Evolutionary conservation across 106 monocot genomes (phyloP).

Genomic region (Dendrobium nobile): DNA sequence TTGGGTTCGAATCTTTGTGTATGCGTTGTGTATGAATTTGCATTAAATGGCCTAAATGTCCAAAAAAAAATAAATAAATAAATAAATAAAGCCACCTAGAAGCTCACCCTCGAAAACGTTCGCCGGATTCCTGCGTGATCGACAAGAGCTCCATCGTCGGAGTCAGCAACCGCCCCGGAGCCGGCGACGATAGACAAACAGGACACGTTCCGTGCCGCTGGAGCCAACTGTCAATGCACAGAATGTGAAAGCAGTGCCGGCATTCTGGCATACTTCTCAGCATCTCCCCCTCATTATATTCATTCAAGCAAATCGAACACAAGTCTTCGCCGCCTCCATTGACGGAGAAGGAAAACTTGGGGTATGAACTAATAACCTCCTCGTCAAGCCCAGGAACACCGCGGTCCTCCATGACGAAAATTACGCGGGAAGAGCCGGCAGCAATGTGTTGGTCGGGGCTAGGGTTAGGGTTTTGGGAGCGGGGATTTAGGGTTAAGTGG

Average conservation of each 20-base stretch:
- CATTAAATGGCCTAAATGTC: too few species aligned
- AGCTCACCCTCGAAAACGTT: too few species aligned
- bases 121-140: too few species aligned
- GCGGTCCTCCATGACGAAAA: background rate
- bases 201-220: slow-evolving; percentile 70
- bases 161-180: slow-evolving; percentile 40
- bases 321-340: slow-evolving; percentile 7
- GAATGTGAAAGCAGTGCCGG: slow-evolving; percentile 63
- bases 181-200: slow-evolving; percentile 63
- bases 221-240: slow-evolving; percentile 72
- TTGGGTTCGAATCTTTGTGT: too few species aligned
- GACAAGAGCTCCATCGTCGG: slow-evolving; percentile 7
- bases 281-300: slow-evolving; percentile 46
- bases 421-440: background rate
- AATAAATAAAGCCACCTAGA: too few species aligned
- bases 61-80: too few species aligned
- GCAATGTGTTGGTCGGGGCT: background rate
- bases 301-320: slow-evolving; percentile 73
- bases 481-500: background rate
- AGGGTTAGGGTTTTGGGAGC: background rate
- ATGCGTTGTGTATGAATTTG: too few species aligned
- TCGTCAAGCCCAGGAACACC: background rate
- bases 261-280: slow-evolving; percentile 53
- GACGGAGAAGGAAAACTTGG: background rate
- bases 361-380: background rate